Evolutionary conservation across 805 yeast species (phyloP).

Genomic region (Cyberlindnera veronae): DNA sequence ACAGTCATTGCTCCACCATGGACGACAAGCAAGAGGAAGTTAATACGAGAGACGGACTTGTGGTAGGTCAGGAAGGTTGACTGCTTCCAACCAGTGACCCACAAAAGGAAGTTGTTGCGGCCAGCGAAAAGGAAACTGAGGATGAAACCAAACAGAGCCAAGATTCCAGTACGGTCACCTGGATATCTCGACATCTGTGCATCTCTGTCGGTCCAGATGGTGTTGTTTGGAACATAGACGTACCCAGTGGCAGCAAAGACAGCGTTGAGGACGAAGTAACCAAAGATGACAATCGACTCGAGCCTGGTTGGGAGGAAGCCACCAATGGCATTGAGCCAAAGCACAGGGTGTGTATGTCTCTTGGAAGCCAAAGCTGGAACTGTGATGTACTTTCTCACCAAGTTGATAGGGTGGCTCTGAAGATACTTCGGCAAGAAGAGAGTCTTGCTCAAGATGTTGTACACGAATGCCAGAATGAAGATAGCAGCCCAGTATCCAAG

Average conservation of each 20-base stretch:
- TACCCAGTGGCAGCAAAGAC: slow-evolving; percentile 21
- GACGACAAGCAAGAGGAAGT: slow-evolving; percentile 26
- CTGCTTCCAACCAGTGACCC: slow-evolving; percentile 62
- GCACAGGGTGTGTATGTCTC: slow-evolving; percentile 21
- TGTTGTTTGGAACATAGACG: slow-evolving; percentile 12
- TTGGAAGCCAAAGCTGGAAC: slow-evolving; percentile 17
- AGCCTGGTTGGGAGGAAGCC: slow-evolving; percentile 26
- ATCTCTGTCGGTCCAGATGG: slow-evolving; percentile 18
- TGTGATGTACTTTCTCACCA: slow-evolving; percentile 17
- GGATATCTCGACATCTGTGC: slow-evolving; percentile 25
- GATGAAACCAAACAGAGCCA: slow-evolving; percentile 41
- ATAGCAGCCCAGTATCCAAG: slow-evolving; percentile 49
- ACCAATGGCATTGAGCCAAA: slow-evolving; percentile 12
- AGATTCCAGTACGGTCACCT: slow-evolving; percentile 27
- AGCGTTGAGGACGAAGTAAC: slow-evolving; percentile 28
- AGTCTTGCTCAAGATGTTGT: slow-evolving; percentile 19
- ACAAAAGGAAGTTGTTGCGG: slow-evolving; percentile 63
- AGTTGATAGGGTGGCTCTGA: slow-evolving; percentile 14
- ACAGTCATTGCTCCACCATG: slow-evolving; percentile 23
- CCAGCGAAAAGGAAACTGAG: slow-evolving; percentile 60
- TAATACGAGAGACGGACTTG: slow-evolving; percentile 55
- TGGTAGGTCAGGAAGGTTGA: slow-evolving; percentile 64
- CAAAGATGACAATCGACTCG: slow-evolving; percentile 31
- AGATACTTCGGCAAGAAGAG: slow-evolving; percentile 18
- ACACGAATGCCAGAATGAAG: slow-evolving; percentile 37